Percentiles rank a stretch among this genome's conserved stretches.
Evolutionary conservation across 2,329 filamentous ascomycete species (phyloP).

Genomic region (Penicillium freii): DNA sequence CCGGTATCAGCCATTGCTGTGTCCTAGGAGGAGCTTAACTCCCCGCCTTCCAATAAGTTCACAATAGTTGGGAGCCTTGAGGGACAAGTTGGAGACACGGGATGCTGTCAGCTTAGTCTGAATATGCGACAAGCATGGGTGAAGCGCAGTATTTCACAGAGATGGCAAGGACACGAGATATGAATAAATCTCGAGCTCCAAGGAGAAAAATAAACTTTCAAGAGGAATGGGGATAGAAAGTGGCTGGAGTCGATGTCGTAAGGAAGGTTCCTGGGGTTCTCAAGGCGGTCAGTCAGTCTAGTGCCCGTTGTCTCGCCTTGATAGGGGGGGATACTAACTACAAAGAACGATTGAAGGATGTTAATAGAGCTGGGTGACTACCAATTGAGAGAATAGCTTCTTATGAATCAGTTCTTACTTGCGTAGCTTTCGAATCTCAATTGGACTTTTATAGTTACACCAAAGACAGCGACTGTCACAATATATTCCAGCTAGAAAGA

Average conservation of each 20-base stretch:
- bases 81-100: conserved; percentile 19
- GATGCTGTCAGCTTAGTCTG: conserved; percentile 24
- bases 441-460: background rate
- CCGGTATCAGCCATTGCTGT: conserved; percentile 36
- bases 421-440: background rate
- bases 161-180: conserved; percentile 1
- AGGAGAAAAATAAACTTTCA: background rate
- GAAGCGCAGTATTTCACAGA: conserved; percentile 21
- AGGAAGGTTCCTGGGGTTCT: conserved; percentile 13
- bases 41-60: conserved; percentile 25
- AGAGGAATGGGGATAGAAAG: conserved; percentile 18
- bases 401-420: background rate
- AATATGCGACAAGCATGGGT: conserved; percentile 31
- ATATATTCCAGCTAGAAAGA: background rate
- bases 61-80: conserved; percentile 21
- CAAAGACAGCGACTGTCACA: background rate
- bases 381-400: background rate
- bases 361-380: too few species aligned
- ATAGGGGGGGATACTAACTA: background rate
- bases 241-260: conserved; percentile 28
- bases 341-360: background rate
- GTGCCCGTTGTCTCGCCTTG: conserved; percentile 11
- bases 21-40: conserved; percentile 30
- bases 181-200: conserved; percentile 3
- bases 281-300: conserved; percentile 26